Percentiles rank a stretch among this genome's conserved stretches.
Evolutionary conservation across 352 stramenopile genomes (phyloP).

Genomic region (Nothophytophthora sp.): DNA sequence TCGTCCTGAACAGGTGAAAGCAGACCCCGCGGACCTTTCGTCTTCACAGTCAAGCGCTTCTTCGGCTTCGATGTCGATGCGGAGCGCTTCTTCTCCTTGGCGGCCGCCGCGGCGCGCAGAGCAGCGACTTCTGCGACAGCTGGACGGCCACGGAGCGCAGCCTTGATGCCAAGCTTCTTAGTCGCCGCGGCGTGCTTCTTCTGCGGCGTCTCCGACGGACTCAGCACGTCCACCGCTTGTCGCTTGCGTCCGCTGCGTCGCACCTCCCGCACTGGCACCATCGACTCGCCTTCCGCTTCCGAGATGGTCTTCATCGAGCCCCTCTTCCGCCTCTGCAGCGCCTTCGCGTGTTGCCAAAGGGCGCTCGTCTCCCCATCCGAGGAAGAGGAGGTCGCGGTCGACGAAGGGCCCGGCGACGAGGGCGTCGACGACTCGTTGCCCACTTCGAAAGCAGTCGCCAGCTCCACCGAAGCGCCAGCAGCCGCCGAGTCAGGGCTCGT

Average conservation of each 20-base stretch:
- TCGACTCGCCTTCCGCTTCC: not conserved
- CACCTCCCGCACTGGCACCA: not conserved
- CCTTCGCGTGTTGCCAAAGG: slow-evolving; percentile 3
- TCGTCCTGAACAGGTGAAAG: slow-evolving; percentile 61
- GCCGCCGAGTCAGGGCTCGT: not conserved
- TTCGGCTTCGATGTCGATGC: slow-evolving; percentile 1
- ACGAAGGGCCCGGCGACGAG: not conserved
- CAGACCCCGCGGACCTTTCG: slow-evolving; percentile 10
- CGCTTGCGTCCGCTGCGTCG: slow-evolving; percentile 26
- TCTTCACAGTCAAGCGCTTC: slow-evolving; percentile 1
- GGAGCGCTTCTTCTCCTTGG: slow-evolving; percentile 13
- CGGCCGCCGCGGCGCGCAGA: slow-evolving; percentile 8
- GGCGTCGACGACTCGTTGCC: not conserved
- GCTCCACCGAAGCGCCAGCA: not conserved
- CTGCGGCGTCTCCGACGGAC: slow-evolving; percentile 8
- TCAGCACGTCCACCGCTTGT: slow-evolving; percentile 22
- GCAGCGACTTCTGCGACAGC: slow-evolving; percentile 15
- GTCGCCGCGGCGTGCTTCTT: slow-evolving; percentile 10
- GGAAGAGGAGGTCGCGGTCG: slow-evolving; percentile 4
- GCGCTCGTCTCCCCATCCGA: slow-evolving; percentile 18
- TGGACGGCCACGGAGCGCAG: slow-evolving; percentile 10
- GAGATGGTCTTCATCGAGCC: not conserved
- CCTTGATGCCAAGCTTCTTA: slow-evolving; percentile 10
- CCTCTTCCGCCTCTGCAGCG: slow-evolving; percentile 10
- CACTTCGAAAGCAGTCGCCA: not conserved